Evolutionary conservation across 139 green algal species (phyloP).

Genomic region (Volvox reticuliferus): DNA sequence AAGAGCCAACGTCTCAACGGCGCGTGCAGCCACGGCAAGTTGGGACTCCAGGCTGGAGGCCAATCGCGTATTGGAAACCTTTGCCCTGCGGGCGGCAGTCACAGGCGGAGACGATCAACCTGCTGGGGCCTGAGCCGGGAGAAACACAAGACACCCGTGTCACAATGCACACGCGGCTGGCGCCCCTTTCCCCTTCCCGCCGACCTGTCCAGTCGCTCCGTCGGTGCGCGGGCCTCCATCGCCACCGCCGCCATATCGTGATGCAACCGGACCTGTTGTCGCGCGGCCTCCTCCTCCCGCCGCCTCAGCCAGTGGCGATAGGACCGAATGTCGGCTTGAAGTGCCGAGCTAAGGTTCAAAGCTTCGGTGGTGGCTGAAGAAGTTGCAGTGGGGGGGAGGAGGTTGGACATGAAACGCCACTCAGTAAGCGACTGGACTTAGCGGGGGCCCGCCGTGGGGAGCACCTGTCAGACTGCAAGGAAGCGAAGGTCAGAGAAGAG

Average conservation of each 20-base stretch:
- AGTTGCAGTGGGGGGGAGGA: background rate
- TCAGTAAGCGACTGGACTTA: background rate
- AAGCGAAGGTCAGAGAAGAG: background rate
- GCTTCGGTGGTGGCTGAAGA: background rate
- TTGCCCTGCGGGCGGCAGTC: background rate
- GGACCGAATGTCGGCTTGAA: background rate
- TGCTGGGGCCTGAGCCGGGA: background rate
- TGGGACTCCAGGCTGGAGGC: background rate
- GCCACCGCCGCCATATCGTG: background rate
- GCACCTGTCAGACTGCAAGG: background rate
- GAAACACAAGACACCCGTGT: background rate
- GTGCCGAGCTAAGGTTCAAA: background rate
- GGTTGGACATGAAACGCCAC: background rate
- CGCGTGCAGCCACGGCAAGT: background rate
- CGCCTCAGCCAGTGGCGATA: background rate
- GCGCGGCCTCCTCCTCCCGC: background rate
- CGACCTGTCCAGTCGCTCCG: slow-evolving; percentile 4
- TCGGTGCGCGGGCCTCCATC: background rate
- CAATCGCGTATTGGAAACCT: background rate
- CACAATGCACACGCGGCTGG: background rate
- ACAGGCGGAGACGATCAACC: background rate
- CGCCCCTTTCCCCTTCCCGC: background rate
- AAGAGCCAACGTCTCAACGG: background rate
- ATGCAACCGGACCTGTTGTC: background rate
- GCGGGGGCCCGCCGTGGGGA: background rate